Percentiles rank a stretch among this genome's conserved stretches.
These are phyloP conservation scores for Bipolaris gigantea DNA, from an alignment of 2,329 filamentous ascomycete species.

Conservation along the genomic window DNA sequence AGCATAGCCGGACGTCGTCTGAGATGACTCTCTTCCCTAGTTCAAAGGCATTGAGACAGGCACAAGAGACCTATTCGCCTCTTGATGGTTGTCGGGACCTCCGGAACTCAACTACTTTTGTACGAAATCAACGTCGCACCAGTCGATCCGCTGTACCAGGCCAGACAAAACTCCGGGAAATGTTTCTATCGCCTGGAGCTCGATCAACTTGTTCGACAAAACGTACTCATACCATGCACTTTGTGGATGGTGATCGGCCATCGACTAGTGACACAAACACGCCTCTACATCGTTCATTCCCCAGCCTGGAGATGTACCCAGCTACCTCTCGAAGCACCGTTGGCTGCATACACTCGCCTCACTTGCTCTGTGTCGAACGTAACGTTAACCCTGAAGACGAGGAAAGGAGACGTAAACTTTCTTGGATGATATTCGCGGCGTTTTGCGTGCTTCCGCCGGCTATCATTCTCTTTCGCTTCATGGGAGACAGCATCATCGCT, in stretches of 20 bases:
- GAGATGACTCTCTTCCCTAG: slow-evolving; percentile 26
- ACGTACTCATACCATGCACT: slow-evolving; percentile 25
- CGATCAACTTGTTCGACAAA: slow-evolving; percentile 25
- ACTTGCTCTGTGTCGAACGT: slow-evolving; percentile 36
- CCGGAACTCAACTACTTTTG: slow-evolving; percentile 21
- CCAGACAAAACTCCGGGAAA: slow-evolving; percentile 40
- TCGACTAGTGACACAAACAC: slow-evolving; percentile 38
- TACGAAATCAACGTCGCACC: slow-evolving; percentile 17
- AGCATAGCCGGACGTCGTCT: slow-evolving; percentile 27
- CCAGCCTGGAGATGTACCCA: slow-evolving; percentile 19
- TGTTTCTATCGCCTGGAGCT: slow-evolving; percentile 36
- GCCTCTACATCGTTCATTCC: slow-evolving; percentile 24
- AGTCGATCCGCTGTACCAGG: slow-evolving; percentile 38
- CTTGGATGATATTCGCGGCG: slow-evolving; percentile 37
- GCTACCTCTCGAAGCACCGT: slow-evolving; percentile 11
- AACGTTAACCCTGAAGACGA: slow-evolving; percentile 28
- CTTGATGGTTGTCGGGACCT: slow-evolving; percentile 17
- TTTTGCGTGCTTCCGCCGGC: slow-evolving; percentile 43
- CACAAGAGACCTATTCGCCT: slow-evolving; percentile 16
- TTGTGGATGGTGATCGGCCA: slow-evolving; percentile 31
- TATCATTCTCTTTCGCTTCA: slow-evolving; percentile 42
- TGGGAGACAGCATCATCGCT: slow-evolving; percentile 37
- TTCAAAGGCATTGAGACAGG: slow-evolving; percentile 15
- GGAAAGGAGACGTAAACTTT: slow-evolving; percentile 31
- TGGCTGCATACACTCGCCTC: slow-evolving; percentile 33